These are phyloP conservation scores for Globisporangium recalcitrans DNA, from an alignment of 352 stramenopile species.

Conservation along the genomic window DNA sequence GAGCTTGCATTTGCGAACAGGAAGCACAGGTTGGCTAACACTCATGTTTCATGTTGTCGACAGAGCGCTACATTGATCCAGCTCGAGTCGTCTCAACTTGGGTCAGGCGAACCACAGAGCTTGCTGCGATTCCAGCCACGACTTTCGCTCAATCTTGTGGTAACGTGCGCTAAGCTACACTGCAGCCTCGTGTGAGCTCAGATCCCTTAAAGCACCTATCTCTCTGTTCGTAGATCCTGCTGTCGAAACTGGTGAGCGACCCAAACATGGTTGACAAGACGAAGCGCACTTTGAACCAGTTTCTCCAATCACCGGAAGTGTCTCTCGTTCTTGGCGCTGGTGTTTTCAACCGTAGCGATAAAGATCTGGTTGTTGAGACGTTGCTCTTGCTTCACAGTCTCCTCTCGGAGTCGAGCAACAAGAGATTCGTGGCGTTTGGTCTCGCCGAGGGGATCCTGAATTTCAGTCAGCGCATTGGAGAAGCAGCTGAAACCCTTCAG, in stretches of 20 bases:
- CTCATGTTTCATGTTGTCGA: not conserved
- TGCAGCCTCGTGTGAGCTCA: not conserved
- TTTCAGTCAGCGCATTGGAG: slow-evolving; percentile 42
- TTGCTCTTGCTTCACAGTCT: slow-evolving; percentile 53
- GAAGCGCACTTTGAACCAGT: slow-evolving; percentile 62
- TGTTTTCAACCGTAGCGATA: slow-evolving; percentile 57
- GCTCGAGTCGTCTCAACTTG: slow-evolving; percentile 53
- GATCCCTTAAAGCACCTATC: not conserved
- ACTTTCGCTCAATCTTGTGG: slow-evolving; percentile 67
- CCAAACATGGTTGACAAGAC: slow-evolving; percentile 53
- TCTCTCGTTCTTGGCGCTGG: slow-evolving; percentile 49
- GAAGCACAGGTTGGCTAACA: not conserved
- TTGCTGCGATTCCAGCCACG: slow-evolving; percentile 54
- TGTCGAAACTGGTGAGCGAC: slow-evolving; percentile 48
- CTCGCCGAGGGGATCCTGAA: slow-evolving; percentile 59
- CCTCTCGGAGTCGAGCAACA: slow-evolving; percentile 43
- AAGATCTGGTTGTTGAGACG: slow-evolving; percentile 61
- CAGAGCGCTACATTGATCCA: slow-evolving; percentile 68
- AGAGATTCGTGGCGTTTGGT: slow-evolving; percentile 53
- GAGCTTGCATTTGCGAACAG: not conserved
- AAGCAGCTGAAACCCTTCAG: slow-evolving; percentile 52
- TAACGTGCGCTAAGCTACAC: slow-evolving; percentile 18
- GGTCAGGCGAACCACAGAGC: slow-evolving; percentile 40
- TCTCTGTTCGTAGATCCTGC: slow-evolving; percentile 36
- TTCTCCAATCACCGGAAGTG: slow-evolving; percentile 70